Evolutionary conservation across 2,329 filamentous ascomycete genomes (phyloP).

Genomic region (Alternaria triticimaculans): DNA sequence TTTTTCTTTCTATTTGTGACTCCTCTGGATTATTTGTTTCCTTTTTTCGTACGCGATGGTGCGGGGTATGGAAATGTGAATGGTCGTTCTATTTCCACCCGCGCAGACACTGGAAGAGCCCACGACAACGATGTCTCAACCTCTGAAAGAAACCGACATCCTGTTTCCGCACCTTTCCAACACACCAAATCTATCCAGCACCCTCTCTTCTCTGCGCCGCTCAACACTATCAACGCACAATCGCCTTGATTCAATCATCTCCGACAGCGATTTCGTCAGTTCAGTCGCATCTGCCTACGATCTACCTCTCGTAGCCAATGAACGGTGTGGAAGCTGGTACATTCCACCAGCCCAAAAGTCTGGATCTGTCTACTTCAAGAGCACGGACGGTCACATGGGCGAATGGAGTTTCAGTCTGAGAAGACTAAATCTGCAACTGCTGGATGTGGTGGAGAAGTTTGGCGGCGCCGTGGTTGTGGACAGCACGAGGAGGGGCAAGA

Average conservation of each 20-base stretch:
- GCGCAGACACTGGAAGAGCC: background rate
- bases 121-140: slow-evolving; percentile 29
- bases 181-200: slow-evolving; percentile 69
- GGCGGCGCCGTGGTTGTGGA: slow-evolving; percentile 89
- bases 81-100: background rate
- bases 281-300: slow-evolving; percentile 62
- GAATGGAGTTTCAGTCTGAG: slow-evolving; percentile 90
- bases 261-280: slow-evolving; percentile 77
- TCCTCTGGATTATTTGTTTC: background rate
- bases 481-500: slow-evolving; percentile 89
- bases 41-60: background rate
- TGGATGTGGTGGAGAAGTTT: slow-evolving; percentile 69
- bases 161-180: slow-evolving; percentile 64
- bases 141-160: slow-evolving; percentile 49
- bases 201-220: slow-evolving; percentile 74
- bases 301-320: slow-evolving; percentile 85
- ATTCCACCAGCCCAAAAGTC: slow-evolving; percentile 69
- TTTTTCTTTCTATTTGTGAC: too few species aligned
- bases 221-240: slow-evolving; percentile 80
- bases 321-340: slow-evolving; percentile 97
- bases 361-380: slow-evolving; percentile 93
- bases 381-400: slow-evolving; percentile 90
- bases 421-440: slow-evolving; percentile 81
- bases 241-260: slow-evolving; percentile 77
- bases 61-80: slow-evolving; percentile 10